Percentiles rank a stretch among this genome's conserved stretches.
These are phyloP conservation scores for Tulasnella sp. DNA, from an alignment of 768 basidiomycete genomes.

Conservation along the genomic window DNA sequence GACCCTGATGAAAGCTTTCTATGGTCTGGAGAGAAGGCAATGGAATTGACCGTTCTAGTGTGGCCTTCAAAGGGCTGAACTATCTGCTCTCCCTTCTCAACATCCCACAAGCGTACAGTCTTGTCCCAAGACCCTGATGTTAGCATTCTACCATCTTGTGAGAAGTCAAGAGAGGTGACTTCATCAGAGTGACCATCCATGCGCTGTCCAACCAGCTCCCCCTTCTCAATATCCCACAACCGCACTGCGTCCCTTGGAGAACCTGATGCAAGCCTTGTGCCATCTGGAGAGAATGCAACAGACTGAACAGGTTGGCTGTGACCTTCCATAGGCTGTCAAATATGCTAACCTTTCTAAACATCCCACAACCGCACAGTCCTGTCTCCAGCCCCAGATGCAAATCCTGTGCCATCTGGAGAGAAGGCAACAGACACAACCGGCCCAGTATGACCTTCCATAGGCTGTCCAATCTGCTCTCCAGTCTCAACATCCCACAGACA, in stretches of 20 bases:
- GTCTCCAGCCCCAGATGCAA: too few species aligned
- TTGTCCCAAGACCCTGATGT: neutral
- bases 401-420: neutral
- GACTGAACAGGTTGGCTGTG: neutral
- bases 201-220: neutral
- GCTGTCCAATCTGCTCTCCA: neutral
- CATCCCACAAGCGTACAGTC: neutral
- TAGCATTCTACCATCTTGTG: neutral
- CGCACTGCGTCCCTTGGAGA: neutral
- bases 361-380: too few species aligned
- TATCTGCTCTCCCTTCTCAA: neutral
- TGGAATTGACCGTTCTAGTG: too few species aligned
- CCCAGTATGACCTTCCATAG: neutral
- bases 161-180: too few species aligned
- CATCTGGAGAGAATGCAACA: neutral
- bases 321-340: neutral
- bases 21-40: too few species aligned
- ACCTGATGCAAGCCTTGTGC: neutral
- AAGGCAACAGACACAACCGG: neutral
- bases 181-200: neutral
- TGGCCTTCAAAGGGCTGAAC: neutral
- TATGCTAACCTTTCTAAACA: neutral
- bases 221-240: neutral
- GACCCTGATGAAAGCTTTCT: too few species aligned
- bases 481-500: neutral